Percentiles rank a stretch among this genome's conserved stretches.
These are phyloP conservation scores for Phytophthora rubi DNA, from an alignment of 352 stramenopile genomes.

Conservation along the genomic window DNA sequence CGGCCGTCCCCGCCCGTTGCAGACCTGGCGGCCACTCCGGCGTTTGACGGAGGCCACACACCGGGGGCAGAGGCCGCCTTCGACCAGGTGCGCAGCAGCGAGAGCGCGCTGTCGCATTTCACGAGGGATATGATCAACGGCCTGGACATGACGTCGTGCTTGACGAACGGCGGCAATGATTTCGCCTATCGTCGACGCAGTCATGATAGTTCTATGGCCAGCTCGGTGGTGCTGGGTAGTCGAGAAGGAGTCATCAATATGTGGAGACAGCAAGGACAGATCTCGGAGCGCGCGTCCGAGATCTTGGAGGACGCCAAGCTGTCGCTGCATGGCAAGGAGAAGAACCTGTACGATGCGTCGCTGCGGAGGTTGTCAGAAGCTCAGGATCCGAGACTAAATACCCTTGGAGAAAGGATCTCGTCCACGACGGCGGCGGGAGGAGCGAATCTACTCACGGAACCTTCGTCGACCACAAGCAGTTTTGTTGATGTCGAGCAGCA, in stretches of 20 bases:
- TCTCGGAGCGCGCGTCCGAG: conserved; percentile 82
- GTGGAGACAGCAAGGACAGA: conserved; percentile 82
- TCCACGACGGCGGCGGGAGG: conserved; percentile 20
- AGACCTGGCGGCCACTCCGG: conserved; percentile 39
- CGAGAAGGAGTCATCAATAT: conserved; percentile 81
- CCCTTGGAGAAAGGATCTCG: conserved; percentile 66
- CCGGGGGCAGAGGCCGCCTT: conserved; percentile 15
- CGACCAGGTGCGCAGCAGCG: conserved; percentile 54
- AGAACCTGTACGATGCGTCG: conserved; percentile 79
- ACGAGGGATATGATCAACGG: conserved; percentile 55
- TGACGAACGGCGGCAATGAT: conserved; percentile 32
- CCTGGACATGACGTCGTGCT: conserved; percentile 45
- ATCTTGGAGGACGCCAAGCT: conserved; percentile 86
- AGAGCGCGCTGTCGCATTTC: conserved; percentile 55
- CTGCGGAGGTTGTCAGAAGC: conserved; percentile 65
- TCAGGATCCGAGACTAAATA: conserved; percentile 73
- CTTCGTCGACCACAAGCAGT: conserved; percentile 48
- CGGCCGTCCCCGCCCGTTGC: conserved; percentile 35
- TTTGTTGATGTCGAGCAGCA: conserved; percentile 20
- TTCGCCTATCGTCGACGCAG: conserved; percentile 33
- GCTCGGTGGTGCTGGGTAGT: conserved; percentile 37
- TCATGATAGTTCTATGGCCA: conserved; percentile 34
- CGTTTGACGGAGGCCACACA: conserved; percentile 26
- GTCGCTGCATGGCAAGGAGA: conserved; percentile 80
- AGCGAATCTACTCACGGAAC: conserved; percentile 16